A percentile compares a stretch with the other conserved stretches of the same genome.
Conservation (phyloP, 2,329 filamentous ascomycete species). For the Simplicillium aogashimaense region DNA sequence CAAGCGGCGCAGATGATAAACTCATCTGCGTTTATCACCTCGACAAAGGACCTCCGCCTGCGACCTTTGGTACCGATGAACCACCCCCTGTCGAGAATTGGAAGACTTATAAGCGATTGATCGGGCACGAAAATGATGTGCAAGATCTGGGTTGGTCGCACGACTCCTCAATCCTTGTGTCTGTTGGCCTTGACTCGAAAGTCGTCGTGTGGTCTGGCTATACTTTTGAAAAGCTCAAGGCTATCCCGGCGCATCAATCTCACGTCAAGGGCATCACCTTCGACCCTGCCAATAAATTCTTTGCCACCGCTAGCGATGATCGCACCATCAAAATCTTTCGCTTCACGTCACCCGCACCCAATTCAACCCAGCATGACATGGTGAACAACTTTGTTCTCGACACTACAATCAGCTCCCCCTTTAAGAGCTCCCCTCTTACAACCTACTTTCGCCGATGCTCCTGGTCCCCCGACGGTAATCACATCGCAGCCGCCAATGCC, state of each 20-base stretch:
- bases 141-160: slow-evolving; percentile 96
- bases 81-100: slow-evolving; percentile 92
- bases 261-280: slow-evolving; percentile 99
- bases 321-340: slow-evolving; percentile 94
- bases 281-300: slow-evolving; percentile 98
- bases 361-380: slow-evolving; percentile 89
- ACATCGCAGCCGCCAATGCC: slow-evolving; percentile 93
- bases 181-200: slow-evolving; percentile 93
- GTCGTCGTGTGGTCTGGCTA: slow-evolving; percentile 97
- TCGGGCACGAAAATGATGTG: slow-evolving; percentile 97
- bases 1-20: slow-evolving; percentile 96
- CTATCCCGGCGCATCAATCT: slow-evolving; percentile 82
- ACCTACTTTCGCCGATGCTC: slow-evolving; percentile 96
- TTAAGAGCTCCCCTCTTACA: slow-evolving; percentile 83
- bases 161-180: slow-evolving; percentile 91
- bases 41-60: slow-evolving; percentile 69
- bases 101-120: slow-evolving; percentile 87
- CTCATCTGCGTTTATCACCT: slow-evolving; percentile 96
- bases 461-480: slow-evolving; percentile 94
- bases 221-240: slow-evolving; percentile 97
- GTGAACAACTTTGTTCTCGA: slow-evolving; percentile 94
- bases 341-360: slow-evolving; percentile 83
- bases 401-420: slow-evolving; percentile 79
- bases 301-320: slow-evolving; percentile 95
- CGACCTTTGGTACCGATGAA: slow-evolving; percentile 83